Base-by-base conservation (phyloP, 768 basidiomycete species). In the Daedaleopsis sinensis region DNA sequence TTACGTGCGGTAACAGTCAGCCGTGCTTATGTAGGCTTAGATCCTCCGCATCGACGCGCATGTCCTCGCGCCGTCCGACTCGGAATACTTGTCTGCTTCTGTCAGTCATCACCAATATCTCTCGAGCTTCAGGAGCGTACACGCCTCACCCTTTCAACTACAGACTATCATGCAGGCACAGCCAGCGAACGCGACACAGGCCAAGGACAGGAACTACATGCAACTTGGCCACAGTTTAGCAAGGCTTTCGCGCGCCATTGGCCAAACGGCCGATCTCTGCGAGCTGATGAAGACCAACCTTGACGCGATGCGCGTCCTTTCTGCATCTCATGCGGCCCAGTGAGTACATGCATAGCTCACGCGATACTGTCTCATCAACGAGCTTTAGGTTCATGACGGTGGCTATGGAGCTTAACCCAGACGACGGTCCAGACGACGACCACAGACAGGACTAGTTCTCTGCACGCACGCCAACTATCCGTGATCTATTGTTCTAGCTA, bases 301-400 rank as follows among this genome's bases (percentile, higher is more conserved):
- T 55, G 83, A 89, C 58, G 86, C 89, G 16, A 93, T 94, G 91
- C 77, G 84, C 57, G 85, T 84, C 35, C 86, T 95, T 63, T 88
- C 91, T 15, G 90, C 89, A 0, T 79, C 87, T 52, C 90, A 92
- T 72, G 90, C 89, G 19, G 89, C 92, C 56, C 93, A 93, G 92
- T 93, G 72, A 68, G 88, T 77, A 15, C 19, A 3, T 16, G 15
- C 19, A 7, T 18, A n/a, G 7, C 7, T 32, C 27, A 7, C 7
- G 27, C 27, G 27, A 23, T 23, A 38, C 11, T 36, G 11, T 44
- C 19, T 27, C 5, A 10, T 18, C 37, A 18, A 11, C 50, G 39
- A 18, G 36, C 32, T 50, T 37, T 44, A 84, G 83, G 67, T 81
- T 84, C 66, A 82, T 84, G 81, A 80, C 83, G 0, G 76, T 78